These are phyloP conservation scores for Penicillium psychrofluorescens DNA, from an alignment of 495 filamentous ascomycete genomes.

Conservation along the genomic window DNA sequence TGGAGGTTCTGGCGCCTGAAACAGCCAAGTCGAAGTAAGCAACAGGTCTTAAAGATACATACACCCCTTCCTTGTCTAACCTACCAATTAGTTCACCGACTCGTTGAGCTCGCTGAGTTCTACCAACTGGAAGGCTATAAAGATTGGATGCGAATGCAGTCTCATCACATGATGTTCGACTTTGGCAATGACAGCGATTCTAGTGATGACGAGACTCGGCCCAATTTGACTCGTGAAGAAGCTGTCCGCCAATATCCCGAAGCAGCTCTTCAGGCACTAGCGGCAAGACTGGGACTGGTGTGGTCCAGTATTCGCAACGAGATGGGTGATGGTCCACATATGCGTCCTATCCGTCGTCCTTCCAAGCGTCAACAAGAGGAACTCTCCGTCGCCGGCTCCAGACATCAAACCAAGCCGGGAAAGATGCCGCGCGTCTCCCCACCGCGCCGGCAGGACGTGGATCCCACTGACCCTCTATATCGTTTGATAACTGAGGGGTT, in stretches of 20 bases:
- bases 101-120: slow-evolving; percentile 36
- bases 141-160: slow-evolving; percentile 31
- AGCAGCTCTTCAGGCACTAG: slow-evolving; percentile 34
- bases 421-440: slow-evolving; percentile 28
- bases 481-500: slow-evolving; percentile 28
- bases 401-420: slow-evolving; percentile 28
- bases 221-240: slow-evolving; percentile 23
- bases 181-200: slow-evolving; percentile 33
- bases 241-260: slow-evolving; percentile 30
- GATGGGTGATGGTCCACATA: slow-evolving; percentile 26
- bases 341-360: slow-evolving; percentile 19
- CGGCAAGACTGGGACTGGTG: slow-evolving; percentile 31
- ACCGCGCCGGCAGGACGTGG: neutral
- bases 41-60: neutral
- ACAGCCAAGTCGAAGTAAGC: slow-evolving; percentile 37
- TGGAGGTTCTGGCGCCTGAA: slow-evolving; percentile 40
- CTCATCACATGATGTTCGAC: slow-evolving; percentile 17
- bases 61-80: neutral
- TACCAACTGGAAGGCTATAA: slow-evolving; percentile 34
- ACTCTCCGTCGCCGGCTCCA: slow-evolving; percentile 19
- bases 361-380: slow-evolving; percentile 34
- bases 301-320: slow-evolving; percentile 40
- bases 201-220: slow-evolving; percentile 18
- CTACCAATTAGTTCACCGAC: slow-evolving; percentile 34
- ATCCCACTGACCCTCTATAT: slow-evolving; percentile 6